phyloP scores from a whole-genome alignment of 2,329 filamentous ascomycete species.

The Colletotrichum theobromicola region DNA sequence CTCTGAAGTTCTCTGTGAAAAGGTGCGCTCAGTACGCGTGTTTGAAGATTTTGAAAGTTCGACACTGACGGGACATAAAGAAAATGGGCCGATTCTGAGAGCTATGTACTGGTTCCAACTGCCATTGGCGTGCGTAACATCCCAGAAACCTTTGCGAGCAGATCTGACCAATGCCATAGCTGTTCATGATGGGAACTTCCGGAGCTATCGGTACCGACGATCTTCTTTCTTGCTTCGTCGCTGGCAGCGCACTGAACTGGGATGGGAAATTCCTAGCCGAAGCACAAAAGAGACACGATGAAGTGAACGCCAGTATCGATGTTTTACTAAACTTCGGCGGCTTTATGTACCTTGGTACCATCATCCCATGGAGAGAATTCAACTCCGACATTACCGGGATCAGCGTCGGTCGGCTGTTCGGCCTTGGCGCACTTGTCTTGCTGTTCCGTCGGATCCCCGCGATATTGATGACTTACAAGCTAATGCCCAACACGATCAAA shows the following conservation, averaged over 20 bases:
- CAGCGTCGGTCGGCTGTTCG: slow-evolving; percentile 53
- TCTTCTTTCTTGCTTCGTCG: slow-evolving; percentile 64
- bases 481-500: slow-evolving; percentile 57
- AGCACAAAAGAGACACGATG: slow-evolving; percentile 60
- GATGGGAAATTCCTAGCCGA: slow-evolving; percentile 64
- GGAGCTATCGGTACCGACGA: slow-evolving; percentile 65
- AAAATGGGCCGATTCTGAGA: slow-evolving; percentile 61
- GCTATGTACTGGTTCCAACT: slow-evolving; percentile 57
- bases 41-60: too few species aligned
- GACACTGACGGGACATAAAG: slow-evolving; percentile 27
- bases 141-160: neutral
- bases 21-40: slow-evolving; percentile 24
- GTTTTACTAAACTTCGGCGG: slow-evolving; percentile 64
- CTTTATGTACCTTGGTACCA: slow-evolving; percentile 64
- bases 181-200: slow-evolving; percentile 63
- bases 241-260: slow-evolving; percentile 66
- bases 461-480: slow-evolving; percentile 57
- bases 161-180: slow-evolving; percentile 30
- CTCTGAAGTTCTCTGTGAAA: slow-evolving; percentile 47
- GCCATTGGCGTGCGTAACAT: slow-evolving; percentile 47
- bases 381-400: slow-evolving; percentile 58
- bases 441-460: slow-evolving; percentile 62
- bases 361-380: slow-evolving; percentile 62
- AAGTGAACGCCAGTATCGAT: slow-evolving; percentile 64
- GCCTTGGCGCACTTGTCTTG: slow-evolving; percentile 56